Evolutionary conservation across 2,329 filamentous ascomycete species (phyloP).

Genomic region (Bipolaris sorokiniana): DNA sequence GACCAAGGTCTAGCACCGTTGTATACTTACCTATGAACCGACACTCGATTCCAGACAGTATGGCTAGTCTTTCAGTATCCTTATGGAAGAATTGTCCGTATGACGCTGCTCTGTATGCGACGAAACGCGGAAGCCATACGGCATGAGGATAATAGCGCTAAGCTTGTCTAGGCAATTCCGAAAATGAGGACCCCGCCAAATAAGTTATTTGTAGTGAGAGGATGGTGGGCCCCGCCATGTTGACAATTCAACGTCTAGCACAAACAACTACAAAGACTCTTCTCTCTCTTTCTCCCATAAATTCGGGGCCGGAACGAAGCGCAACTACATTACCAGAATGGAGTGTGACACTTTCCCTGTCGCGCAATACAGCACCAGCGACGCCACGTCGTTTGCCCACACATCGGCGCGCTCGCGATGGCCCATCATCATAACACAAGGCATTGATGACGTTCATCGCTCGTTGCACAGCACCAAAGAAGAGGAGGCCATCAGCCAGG

Average conservation of each 20-base stretch:
- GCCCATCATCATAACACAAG: slow-evolving; percentile 92
- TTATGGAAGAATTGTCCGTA: too few relatives aligned
- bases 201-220: not conserved
- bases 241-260: not conserved
- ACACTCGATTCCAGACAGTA: too few relatives aligned
- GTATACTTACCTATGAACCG: too few relatives aligned
- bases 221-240: not conserved
- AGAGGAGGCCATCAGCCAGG: slow-evolving; percentile 72
- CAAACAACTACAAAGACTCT: not conserved
- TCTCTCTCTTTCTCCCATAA: not conserved
- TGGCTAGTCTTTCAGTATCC: too few relatives aligned
- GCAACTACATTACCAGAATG: slow-evolving; percentile 14
- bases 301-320: not conserved
- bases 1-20: too few relatives aligned
- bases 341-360: slow-evolving; percentile 34
- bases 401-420: slow-evolving; percentile 85
- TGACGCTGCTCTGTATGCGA: not conserved
- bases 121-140: not conserved
- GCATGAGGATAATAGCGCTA: not conserved
- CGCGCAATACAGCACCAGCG: slow-evolving; percentile 80
- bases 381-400: slow-evolving; percentile 85
- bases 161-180: not conserved
- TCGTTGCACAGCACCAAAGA: slow-evolving; percentile 66
- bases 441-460: slow-evolving; percentile 93
- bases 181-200: not conserved